phyloP scores from a whole-genome alignment of 2,329 filamentous ascomycete species.

The Bipolaris oryzae region DNA sequence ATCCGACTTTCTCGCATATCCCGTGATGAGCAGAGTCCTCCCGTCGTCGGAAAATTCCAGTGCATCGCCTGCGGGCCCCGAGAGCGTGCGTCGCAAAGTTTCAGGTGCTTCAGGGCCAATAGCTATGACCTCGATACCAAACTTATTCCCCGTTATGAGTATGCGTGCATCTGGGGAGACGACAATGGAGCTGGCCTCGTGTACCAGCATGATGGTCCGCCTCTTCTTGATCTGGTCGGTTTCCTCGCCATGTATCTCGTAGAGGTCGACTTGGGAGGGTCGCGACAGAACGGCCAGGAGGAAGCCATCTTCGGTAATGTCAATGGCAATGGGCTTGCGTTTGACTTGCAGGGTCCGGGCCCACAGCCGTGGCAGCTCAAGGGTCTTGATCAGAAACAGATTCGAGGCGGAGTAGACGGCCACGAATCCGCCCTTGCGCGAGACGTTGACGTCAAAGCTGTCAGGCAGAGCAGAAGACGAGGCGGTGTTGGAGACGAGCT shows the following conservation, averaged over 20 bases:
- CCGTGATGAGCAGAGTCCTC: slow-evolving; percentile 48
- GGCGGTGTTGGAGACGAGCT: slow-evolving; percentile 48
- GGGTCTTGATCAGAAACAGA: slow-evolving; percentile 48
- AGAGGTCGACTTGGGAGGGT: slow-evolving; percentile 86
- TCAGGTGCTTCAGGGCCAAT: slow-evolving; percentile 64
- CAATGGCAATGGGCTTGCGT: slow-evolving; percentile 62
- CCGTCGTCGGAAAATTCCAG: slow-evolving; percentile 50
- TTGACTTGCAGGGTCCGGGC: slow-evolving; percentile 46
- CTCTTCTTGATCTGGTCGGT: slow-evolving; percentile 67
- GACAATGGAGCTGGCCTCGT: slow-evolving; percentile 77
- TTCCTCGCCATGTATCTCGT: slow-evolving; percentile 63
- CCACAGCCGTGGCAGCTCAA: slow-evolving; percentile 45
- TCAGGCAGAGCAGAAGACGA: slow-evolving; percentile 49
- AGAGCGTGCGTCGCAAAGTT: slow-evolving; percentile 43
- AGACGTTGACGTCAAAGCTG: slow-evolving; percentile 47
- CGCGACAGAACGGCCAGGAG: slow-evolving; percentile 79
- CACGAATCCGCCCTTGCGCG: slow-evolving; percentile 45
- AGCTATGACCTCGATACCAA: slow-evolving; percentile 86
- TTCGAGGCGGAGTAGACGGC: slow-evolving; percentile 47
- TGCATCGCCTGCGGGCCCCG: slow-evolving; percentile 45
- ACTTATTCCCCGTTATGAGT: slow-evolving; percentile 82
- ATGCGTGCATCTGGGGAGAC: slow-evolving; percentile 82
- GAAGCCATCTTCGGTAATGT: slow-evolving; percentile 78
- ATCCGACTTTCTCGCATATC: slow-evolving; percentile 44
- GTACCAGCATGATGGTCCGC: slow-evolving; percentile 76